Conservation (phyloP, 352 stramenopile genomes). For the Phytophthora megakarya region DNA sequence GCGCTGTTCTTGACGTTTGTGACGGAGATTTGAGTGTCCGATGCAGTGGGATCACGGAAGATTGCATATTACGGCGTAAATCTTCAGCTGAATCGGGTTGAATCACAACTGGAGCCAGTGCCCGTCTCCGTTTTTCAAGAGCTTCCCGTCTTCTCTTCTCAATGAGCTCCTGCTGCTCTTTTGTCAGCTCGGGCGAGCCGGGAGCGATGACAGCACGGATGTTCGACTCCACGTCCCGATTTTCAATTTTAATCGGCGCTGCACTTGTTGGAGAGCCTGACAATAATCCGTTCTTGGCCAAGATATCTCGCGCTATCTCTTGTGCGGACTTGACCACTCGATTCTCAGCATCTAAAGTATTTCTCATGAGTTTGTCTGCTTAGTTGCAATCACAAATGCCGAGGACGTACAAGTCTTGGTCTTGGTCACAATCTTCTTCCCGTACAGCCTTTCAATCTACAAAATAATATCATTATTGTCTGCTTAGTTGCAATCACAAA, state of each 20-base stretch:
- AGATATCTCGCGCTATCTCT: constrained; percentile 63
- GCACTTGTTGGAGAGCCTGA: constrained; percentile 2
- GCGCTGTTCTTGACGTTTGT: not conserved
- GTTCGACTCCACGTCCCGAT: not conserved
- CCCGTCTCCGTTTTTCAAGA: constrained; percentile 57
- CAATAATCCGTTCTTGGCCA: constrained; percentile 66
- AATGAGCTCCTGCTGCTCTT: constrained; percentile 56
- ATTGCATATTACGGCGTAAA: not conserved
- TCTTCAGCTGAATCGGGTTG: constrained; percentile 2
- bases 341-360: constrained; percentile 54
- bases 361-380: too few species aligned
- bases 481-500: too few species aligned
- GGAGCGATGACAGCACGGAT: not conserved
- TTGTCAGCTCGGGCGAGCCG: constrained; percentile 54
- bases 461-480: too few species aligned
- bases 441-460: constrained; percentile 69
- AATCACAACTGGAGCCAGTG: not conserved
- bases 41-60: not conserved
- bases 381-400: too few species aligned
- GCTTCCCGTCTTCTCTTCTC: constrained; percentile 61
- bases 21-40: not conserved
- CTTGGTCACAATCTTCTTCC: constrained; percentile 72
- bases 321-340: constrained; percentile 58
- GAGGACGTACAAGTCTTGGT: constrained; percentile 73
- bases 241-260: not conserved